Percentiles rank a stretch among this genome's conserved stretches.
Conservation (phyloP, 2,329 filamentous ascomycete genomes). For the Aspergillus fumigatus region DNA sequence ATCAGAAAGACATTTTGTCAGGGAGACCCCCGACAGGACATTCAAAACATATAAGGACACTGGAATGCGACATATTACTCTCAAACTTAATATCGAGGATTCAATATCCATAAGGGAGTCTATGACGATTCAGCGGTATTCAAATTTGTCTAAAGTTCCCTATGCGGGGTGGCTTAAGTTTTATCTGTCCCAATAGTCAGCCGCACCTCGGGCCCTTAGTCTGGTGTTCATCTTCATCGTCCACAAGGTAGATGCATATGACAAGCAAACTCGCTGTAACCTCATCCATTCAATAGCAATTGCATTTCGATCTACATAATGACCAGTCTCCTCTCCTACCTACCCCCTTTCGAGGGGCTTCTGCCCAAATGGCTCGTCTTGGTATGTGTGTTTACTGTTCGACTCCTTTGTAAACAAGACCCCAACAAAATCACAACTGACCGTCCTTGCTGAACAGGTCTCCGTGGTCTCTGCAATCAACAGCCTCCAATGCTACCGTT, state of each 20-base stretch:
- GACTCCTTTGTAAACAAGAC: not conserved
- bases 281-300: not conserved
- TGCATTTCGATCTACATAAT: constrained; percentile 12
- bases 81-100: no score
- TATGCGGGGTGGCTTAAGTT: no score
- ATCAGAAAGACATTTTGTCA: no score
- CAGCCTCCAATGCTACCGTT: constrained; percentile 75
- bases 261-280: not conserved
- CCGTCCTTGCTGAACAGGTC: constrained; percentile 52
- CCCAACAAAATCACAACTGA: not conserved
- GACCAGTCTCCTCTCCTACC: constrained; percentile 25
- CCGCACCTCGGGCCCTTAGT: constrained; percentile 1
- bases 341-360: constrained; percentile 44
- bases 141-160: no score
- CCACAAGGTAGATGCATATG: not conserved
- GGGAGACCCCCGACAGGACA: no score
- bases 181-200: no score
- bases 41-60: no score
- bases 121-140: no score
- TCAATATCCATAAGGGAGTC: no score
- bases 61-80: no score
- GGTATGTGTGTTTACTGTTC: constrained; percentile 40
- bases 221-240: not conserved
- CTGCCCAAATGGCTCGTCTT: constrained; percentile 64
- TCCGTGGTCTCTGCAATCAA: constrained; percentile 80